These are phyloP conservation scores for Ustilago bromivora DNA, from an alignment of 1,284 basidiomycete genomes.

Conservation along the genomic window DNA sequence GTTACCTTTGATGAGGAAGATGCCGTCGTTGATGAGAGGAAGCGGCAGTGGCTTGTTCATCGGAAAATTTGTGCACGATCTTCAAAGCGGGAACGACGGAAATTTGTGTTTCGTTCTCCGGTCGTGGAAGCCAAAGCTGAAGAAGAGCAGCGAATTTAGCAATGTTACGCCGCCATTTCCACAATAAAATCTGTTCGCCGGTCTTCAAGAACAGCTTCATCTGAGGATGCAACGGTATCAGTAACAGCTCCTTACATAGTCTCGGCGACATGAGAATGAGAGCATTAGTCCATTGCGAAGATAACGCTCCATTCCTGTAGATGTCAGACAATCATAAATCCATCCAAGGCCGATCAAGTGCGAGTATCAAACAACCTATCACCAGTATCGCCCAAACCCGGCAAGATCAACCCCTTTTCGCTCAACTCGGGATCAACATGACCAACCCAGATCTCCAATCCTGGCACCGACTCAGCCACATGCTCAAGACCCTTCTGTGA, in stretches of 20 bases:
- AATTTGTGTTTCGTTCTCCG: neutral
- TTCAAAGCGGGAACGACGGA: neutral
- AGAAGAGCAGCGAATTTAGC: neutral
- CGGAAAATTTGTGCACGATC: conserved; percentile 1
- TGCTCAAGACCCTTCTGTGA: conserved; percentile 80
- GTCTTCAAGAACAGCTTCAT: no score
- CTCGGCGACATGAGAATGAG: neutral
- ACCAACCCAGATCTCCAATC: conserved; percentile 77
- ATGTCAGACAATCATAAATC: neutral
- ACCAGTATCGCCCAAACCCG: conserved; percentile 65
- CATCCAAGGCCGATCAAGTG: conserved; percentile 8
- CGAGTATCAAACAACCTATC: conserved; percentile 59
- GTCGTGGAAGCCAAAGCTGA: neutral
- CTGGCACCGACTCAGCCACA: conserved; percentile 79
- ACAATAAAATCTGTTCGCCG: neutral
- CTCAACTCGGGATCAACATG: conserved; percentile 60
- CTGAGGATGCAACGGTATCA: no score
- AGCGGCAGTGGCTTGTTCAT: neutral
- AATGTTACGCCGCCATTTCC: neutral
- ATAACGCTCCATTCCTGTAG: neutral
- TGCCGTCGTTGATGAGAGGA: neutral
- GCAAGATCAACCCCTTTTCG: conserved; percentile 62
- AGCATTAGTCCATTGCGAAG: neutral
- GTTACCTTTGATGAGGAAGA: no score
- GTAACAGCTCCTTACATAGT: neutral